These are phyloP conservation scores for Stachybotrys chartarum DNA, from an alignment of 2,329 filamentous ascomycete genomes.

Conservation along the genomic window DNA sequence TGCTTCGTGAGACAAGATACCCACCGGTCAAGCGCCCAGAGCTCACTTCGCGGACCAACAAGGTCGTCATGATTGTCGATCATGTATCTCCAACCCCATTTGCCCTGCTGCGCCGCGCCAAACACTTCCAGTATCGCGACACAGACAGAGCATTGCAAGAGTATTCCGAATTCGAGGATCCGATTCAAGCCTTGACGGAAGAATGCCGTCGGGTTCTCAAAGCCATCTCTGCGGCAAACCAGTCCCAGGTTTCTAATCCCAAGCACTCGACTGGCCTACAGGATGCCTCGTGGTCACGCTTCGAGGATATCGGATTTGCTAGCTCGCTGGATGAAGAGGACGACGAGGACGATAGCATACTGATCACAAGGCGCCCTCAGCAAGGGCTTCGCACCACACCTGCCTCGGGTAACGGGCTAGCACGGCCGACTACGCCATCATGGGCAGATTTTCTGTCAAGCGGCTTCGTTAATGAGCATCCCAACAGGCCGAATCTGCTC, in stretches of 20 bases:
- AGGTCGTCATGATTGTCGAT: slow-evolving; percentile 95
- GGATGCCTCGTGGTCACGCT: slow-evolving; percentile 93
- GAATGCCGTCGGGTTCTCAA: slow-evolving; percentile 88
- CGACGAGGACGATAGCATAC: slow-evolving; percentile 50
- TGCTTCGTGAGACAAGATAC: slow-evolving; percentile 90
- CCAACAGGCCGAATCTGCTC: slow-evolving; percentile 59
- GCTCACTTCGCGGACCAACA: slow-evolving; percentile 73
- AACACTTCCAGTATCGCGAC: slow-evolving; percentile 92
- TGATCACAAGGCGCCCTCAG: slow-evolving; percentile 28
- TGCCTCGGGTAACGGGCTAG: slow-evolving; percentile 61
- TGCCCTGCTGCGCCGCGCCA: slow-evolving; percentile 78
- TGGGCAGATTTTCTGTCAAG: slow-evolving; percentile 98
- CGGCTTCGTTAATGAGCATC: slow-evolving; percentile 76
- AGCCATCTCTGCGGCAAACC: slow-evolving; percentile 81
- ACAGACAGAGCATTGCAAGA: slow-evolving; percentile 77
- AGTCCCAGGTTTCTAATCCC: slow-evolving; percentile 66
- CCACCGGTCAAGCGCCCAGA: slow-evolving; percentile 73
- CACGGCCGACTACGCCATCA: slow-evolving; percentile 86
- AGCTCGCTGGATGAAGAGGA: slow-evolving; percentile 66
- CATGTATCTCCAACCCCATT: slow-evolving; percentile 93
- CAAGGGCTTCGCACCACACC: slow-evolving; percentile 57
- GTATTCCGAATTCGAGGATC: slow-evolving; percentile 85
- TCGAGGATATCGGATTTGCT: slow-evolving; percentile 90
- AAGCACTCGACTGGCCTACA: slow-evolving; percentile 66
- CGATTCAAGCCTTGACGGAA: slow-evolving; percentile 79